Evolutionary conservation across 306 rosid genomes (phyloP).

Genomic region (Cicer arietinum): DNA sequence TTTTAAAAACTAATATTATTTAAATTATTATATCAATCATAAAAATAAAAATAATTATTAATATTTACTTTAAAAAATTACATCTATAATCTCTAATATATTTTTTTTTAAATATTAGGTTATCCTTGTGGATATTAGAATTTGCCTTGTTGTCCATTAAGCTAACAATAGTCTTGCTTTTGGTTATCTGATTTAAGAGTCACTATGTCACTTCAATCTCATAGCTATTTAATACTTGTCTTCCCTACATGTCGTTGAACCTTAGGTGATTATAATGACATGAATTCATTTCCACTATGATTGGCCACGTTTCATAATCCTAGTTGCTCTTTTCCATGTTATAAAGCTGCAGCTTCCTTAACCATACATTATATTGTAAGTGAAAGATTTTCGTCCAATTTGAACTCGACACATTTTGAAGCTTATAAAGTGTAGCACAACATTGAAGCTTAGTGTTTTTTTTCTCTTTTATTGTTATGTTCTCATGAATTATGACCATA

Average conservation of each 20-base stretch:
- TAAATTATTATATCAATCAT: no score
- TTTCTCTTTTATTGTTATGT: neutral
- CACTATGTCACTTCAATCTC: constrained; percentile 46
- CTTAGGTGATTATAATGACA: neutral
- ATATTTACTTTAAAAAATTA: no score
- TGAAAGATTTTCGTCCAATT: neutral
- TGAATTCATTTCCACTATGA: constrained; percentile 10
- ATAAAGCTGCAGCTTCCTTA: neutral
- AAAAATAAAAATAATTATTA: no score
- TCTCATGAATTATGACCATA: constrained; percentile 4
- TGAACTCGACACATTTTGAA: constrained; percentile 30
- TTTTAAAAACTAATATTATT: no score
- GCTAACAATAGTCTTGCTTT: constrained; percentile 6
- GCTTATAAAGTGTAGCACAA: neutral
- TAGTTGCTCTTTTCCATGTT: constrained; percentile 16
- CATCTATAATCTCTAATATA: no score
- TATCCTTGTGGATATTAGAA: no score
- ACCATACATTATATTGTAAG: neutral
- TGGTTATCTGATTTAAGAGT: constrained; percentile 40
- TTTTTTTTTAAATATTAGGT: no score
- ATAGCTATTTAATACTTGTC: constrained; percentile 33
- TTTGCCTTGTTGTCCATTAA: constrained; percentile 16
- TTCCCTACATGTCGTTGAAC: constrained; percentile 31
- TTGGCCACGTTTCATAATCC: constrained; percentile 44
- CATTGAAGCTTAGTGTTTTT: neutral